Evolutionary conservation across 2,329 filamentous ascomycete species (phyloP), one percentile per base, ranked within the genome.

Genomic region (Cryphonectria naterciae): DNA sequence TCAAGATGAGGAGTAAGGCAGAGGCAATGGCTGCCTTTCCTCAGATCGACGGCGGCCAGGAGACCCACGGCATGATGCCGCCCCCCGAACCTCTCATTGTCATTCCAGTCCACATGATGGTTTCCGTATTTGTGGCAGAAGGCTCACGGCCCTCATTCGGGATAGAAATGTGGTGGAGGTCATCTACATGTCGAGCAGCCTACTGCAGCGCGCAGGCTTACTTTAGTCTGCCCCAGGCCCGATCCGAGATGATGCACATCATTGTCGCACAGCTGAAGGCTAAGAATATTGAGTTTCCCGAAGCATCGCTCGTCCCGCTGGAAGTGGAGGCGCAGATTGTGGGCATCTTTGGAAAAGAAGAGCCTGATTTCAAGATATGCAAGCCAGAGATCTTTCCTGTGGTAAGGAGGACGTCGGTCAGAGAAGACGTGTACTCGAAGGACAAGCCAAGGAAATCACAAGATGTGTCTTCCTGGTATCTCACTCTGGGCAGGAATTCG

Each of bases 91-190:
- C 80, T 17, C 54, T 77, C 10, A 75, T 86, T 43, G 82, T 84
- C 65, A 82, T 89, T 10, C 85, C 86, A 0, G 77, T 88, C 10
- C 81, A 83, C 22, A 83, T 81, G 52, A 81, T 89, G 35, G 84
- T 89, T 52, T 85, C 87, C 2, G 83, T 83, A 2, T 88, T 87
- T 73, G 83, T 82, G 41, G 84, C 86, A 41, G 86, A 88, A 74
- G 83, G 82, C 60, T 82, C 82, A 1, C 81, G 83, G 63, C 82
- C 85, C 17, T 82, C 84, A 8, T 86, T 85, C 61, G 85, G 85
- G 7, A 77, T 89, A 66, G 87, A 89, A 75, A 80, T 88, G 1
- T 89, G 86, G 86, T 89, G 87, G 87, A 84, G 82, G 70, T 83
- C 83, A 19, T 76, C 79, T 22, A 79, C 81, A 69, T 81, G 83